phyloP scores from a whole-genome alignment of 495 filamentous ascomycete species.

The Bombardia bombarda region DNA sequence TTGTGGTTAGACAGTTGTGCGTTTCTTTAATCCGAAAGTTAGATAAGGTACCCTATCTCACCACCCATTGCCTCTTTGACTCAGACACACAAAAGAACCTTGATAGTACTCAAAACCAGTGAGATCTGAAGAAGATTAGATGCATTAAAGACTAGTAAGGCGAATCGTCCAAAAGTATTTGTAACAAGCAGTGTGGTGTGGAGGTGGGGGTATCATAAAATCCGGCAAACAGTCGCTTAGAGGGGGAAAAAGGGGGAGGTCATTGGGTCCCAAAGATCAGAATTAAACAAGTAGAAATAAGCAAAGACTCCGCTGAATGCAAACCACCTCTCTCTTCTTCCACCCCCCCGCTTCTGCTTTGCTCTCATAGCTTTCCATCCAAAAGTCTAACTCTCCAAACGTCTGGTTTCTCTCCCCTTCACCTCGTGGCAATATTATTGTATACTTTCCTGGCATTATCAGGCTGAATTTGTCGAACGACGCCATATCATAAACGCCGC shows the following conservation, averaged over 20 bases:
- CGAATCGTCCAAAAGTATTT: not conserved
- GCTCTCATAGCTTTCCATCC: not conserved
- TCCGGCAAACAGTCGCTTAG: not conserved
- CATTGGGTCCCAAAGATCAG: not conserved
- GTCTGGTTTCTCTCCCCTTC: no score
- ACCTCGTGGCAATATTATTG: no score
- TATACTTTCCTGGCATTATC: not conserved
- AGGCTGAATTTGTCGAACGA: constrained; percentile 32
- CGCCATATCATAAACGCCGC: constrained; percentile 68
- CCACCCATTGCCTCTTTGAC: no score
- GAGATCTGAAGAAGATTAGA: no score
- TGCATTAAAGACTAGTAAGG: not conserved
- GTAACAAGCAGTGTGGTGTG: not conserved
- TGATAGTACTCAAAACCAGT: no score
- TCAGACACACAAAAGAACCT: no score
- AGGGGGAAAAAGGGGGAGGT: not conserved
- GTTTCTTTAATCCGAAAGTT: no score
- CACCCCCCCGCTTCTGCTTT: not conserved
- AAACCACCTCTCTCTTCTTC: not conserved
- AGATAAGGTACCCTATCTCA: no score
- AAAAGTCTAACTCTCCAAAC: no score
- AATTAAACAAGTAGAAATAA: not conserved
- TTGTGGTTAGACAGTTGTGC: no score
- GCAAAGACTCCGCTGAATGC: not conserved
- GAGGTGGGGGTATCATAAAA: constrained; percentile 11